Evolutionary conservation across 2,329 filamentous ascomycete genomes (phyloP), one percentile per base, ranked within the genome.

Genomic region (Eutypella sp.): DNA sequence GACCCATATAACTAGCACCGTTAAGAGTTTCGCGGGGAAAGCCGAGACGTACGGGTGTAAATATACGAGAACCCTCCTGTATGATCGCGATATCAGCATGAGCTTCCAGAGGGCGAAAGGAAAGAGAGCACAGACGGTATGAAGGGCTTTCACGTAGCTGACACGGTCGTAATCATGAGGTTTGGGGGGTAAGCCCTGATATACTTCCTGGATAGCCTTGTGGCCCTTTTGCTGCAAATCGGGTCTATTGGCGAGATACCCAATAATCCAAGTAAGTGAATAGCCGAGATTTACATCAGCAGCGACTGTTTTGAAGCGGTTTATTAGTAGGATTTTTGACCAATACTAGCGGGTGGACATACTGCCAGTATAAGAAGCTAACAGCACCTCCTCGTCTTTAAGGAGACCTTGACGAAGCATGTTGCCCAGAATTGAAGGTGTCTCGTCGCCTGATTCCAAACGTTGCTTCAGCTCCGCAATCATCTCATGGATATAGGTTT

Each of bases 51-150:
- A 40, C 38, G 5, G 38, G 38, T n/a, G 38, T 40, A n/a, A 6
- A 40, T 23, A 40, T 40, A 23, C 38, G 38, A 23, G 38, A 40
- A 8, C 38, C 38, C 20, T 40, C 38, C 38, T 40, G 20, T 40
- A 20, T 40, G 10, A n/a, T 19, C 16, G 13, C n/a, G 8, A 22
- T 20, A 20, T 40, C 20, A 40, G 38, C 7, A 40, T 10, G 20
- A 18, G 10, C 16, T 5, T 20, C 16, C 13, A 20, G 5, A 22
- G 8, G n/a, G n/a, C n/a, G 16, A 23, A 8, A 23, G 38, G n/a
- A 20, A 23, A 15, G 5, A 19, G 38, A 15, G 16, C 8, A 40
- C 38, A 20, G 8, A 40, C 38, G 38, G 38, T 40, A 40, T 40
- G 38, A 13, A 40, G 38, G 23, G 38, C 38, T n/a, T 40, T 40